A percentile compares a stretch with the other conserved stretches of the same genome.
Evolutionary conservation across 2,329 filamentous ascomycete species (phyloP).

Genomic region (Epicoccum nigrum): DNA sequence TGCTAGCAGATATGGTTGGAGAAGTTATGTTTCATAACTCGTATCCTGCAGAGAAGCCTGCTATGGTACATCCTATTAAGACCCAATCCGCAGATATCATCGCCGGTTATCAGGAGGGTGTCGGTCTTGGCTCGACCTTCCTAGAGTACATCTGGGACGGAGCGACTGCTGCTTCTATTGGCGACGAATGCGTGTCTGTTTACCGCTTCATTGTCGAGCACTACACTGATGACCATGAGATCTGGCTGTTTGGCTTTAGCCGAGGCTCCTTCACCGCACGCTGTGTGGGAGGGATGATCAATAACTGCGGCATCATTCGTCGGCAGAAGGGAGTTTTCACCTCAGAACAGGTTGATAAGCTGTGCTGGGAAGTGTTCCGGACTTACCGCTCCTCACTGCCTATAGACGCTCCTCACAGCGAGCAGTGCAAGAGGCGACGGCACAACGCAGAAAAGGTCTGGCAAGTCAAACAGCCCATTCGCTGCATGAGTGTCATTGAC

Average conservation of each 20-base stretch:
- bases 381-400: constrained; percentile 40
- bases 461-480: constrained; percentile 39
- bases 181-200: constrained; percentile 42
- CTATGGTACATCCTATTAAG: constrained; percentile 31
- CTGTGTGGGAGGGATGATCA: constrained; percentile 53
- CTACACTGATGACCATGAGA: constrained; percentile 47
- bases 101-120: constrained; percentile 47
- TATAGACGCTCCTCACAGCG: constrained; percentile 36
- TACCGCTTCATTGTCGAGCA: constrained; percentile 47
- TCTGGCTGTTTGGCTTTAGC: constrained; percentile 55
- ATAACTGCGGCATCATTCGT: constrained; percentile 50
- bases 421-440: constrained; percentile 27
- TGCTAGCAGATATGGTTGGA: constrained; percentile 42
- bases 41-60: constrained; percentile 15
- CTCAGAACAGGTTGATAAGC: constrained; percentile 24
- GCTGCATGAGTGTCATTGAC: constrained; percentile 43
- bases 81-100: constrained; percentile 24
- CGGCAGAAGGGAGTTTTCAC: constrained; percentile 13
- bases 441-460: constrained; percentile 29
- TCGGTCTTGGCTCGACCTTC: constrained; percentile 45
- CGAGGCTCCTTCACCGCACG: constrained; percentile 54
- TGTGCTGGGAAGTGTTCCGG: constrained; percentile 43
- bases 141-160: constrained; percentile 47
- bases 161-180: constrained; percentile 44
- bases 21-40: constrained; percentile 24